phyloP scores from a whole-genome alignment of 768 basidiomycete genomes.

The Tricholoma flavovirens region DNA sequence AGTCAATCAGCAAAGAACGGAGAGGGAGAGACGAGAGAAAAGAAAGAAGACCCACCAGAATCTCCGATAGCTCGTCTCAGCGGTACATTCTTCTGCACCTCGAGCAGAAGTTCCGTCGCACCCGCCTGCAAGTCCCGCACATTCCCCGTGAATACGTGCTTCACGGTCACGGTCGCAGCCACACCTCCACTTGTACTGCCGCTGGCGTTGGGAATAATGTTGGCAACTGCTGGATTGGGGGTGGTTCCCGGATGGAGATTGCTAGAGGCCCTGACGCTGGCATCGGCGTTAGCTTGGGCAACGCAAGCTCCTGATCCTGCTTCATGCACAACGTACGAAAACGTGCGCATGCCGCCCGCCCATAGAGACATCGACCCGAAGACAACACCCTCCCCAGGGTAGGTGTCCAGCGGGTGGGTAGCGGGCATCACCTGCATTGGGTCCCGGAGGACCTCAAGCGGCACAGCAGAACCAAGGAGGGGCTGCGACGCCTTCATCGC shows the following conservation, averaged over 20 bases:
- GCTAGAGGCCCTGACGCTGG: background rate
- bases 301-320: background rate
- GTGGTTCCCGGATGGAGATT: background rate
- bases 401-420: slow-evolving; percentile 26
- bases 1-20: background rate
- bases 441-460: slow-evolving; percentile 26
- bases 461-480: slow-evolving; percentile 15
- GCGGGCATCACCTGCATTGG: slow-evolving; percentile 28
- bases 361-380: slow-evolving; percentile 15
- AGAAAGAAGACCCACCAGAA: slow-evolving; percentile 15
- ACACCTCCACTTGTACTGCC: background rate
- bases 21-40: background rate
- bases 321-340: slow-evolving; percentile 23
- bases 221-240: background rate
- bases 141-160: slow-evolving; percentile 49
- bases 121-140: slow-evolving; percentile 31
- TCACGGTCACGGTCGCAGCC: slow-evolving; percentile 17
- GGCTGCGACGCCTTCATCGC: background rate
- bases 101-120: slow-evolving; percentile 30
- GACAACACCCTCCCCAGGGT: slow-evolving; percentile 15
- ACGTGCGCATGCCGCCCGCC: slow-evolving; percentile 29
- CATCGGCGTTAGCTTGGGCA: too few species aligned
- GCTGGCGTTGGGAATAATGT: background rate
- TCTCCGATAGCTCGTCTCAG: slow-evolving; percentile 25
- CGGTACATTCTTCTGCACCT: slow-evolving; percentile 33